Conservation (phyloP, 495 filamentous ascomycete genomes). For the Gamarada debralockiae region DNA sequence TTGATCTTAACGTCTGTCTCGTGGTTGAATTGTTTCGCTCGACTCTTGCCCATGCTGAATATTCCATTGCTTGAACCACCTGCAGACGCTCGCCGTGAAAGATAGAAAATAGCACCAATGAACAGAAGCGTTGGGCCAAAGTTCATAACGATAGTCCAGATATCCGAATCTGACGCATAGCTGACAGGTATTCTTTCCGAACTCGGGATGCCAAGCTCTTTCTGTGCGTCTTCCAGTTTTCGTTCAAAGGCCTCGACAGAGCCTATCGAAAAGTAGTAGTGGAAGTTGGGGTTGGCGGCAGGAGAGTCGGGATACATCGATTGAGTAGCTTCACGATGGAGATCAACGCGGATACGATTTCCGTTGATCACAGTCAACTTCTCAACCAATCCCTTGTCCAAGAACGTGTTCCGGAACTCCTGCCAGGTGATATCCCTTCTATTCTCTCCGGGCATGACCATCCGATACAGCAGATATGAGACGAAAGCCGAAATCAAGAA, state of each 20-base stretch:
- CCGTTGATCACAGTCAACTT: conserved; percentile 78
- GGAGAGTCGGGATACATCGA: conserved; percentile 79
- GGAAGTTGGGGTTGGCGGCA: conserved; percentile 63
- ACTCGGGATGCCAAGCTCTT: conserved; percentile 77
- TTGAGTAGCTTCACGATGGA: conserved; percentile 76
- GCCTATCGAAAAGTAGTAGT: conserved; percentile 94
- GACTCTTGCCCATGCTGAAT: conserved; percentile 92
- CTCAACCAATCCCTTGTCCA: conserved; percentile 94
- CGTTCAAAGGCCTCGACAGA: conserved; percentile 91
- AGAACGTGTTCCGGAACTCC: conserved; percentile 85
- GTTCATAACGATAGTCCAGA: conserved; percentile 59
- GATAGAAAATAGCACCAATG: conserved; percentile 71
- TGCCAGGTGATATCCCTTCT: conserved; percentile 92
- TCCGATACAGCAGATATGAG: conserved; percentile 58
- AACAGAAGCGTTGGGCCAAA: conserved; percentile 88
- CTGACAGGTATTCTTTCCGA: conserved; percentile 85
- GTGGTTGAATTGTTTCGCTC: conserved; percentile 94
- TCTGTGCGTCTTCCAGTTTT: conserved; percentile 79
- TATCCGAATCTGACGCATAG: conserved; percentile 73
- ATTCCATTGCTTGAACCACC: conserved; percentile 71
- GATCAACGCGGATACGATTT: conserved; percentile 72
- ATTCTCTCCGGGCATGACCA: conserved; percentile 60
- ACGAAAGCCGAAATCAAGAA: conserved; percentile 48
- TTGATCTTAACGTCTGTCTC: conserved; percentile 94
- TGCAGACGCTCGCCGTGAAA: conserved; percentile 59